Base-by-base conservation (phyloP, 2,329 filamentous ascomycete species). In the Didymella arachidicola region DNA sequence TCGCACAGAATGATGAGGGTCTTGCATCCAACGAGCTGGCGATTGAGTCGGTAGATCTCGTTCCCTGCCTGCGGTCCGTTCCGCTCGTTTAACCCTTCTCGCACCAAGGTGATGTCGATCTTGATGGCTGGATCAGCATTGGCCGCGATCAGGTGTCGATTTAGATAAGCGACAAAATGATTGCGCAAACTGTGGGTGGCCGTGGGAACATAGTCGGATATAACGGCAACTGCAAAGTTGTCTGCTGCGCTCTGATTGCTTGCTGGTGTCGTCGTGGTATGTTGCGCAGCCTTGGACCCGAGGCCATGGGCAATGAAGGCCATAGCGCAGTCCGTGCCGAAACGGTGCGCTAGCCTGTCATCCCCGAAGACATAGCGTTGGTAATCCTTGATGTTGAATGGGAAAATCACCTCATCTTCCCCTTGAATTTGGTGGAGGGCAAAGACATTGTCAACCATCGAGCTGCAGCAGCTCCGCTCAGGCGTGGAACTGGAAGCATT, bases 311-410 rank as follows among this genome's bases (percentile, higher is more conserved):
- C 62, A 46, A 70, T 63, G 57, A 68, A 69, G 41, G 66, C 65
- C 59, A 64, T 65, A 65, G 66, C 66, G 59, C 67, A 65, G 55
- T 68, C 65, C 53, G 65, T 70, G 61, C 68, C 68, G 50, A 69
- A 61, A 29, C 57, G 62, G 52, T 65, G 57, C 61, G 68, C 66
- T 66, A 68, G 59, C 55, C 57, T 62, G 58, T 64, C 65, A 59
- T 69, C 65, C 38, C 68, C 68, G 54, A 70, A 70, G n/a, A 69
- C 54, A 48, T 68, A 70, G 39, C 61, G 63, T 47, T 69, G 66
- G 47, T 69, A 70, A 38, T 69, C 66, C 14, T 60, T 62, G 54
- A 65, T 43, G 32, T 64, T 46, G 42, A 70, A 67, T 18, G 68
- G 68, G 43, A 68, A 68, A 14, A 42, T 60, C 38, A 59, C 55